Conservation (phyloP, 2,329 filamentous ascomycete species). For the Capronia americana region DNA sequence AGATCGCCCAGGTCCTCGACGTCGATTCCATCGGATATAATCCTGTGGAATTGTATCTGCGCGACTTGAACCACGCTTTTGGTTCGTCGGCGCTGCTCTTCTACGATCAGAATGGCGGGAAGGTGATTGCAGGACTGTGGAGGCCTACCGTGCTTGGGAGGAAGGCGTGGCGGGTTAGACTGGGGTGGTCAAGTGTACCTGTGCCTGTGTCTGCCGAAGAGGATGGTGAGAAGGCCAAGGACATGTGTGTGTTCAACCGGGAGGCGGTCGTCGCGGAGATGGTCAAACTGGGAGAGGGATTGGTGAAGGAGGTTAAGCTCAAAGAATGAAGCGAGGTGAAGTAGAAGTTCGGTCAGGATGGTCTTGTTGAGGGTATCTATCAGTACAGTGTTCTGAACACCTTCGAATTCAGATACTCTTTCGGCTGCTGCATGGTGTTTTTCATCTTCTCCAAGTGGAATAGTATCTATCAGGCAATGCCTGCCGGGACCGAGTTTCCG, state of each 20-base stretch:
- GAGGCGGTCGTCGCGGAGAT: constrained; percentile 75
- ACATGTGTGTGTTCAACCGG: constrained; percentile 68
- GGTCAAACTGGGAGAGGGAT: constrained; percentile 57
- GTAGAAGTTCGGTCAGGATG: not conserved
- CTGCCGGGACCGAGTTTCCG: not conserved
- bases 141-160: constrained; percentile 59
- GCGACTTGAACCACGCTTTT: constrained; percentile 72
- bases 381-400: not conserved
- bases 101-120: constrained; percentile 60
- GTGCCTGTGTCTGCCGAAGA: constrained; percentile 35
- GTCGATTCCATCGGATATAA: constrained; percentile 61
- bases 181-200: constrained; percentile 72
- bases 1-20: constrained; percentile 54
- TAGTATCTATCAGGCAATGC: not conserved
- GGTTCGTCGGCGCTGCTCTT: constrained; percentile 79
- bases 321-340: constrained; percentile 18
- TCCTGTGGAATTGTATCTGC: constrained; percentile 68
- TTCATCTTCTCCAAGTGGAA: not conserved
- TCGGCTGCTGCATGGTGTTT: not conserved
- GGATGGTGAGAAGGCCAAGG: constrained; percentile 49
- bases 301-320: constrained; percentile 35
- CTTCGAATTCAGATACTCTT: not conserved
- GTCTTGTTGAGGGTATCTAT: not conserved
- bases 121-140: constrained; percentile 69
- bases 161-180: constrained; percentile 72